These are phyloP conservation scores for Fistulifera solaris DNA, from an alignment of 108 stramenopile genomes.

Conservation along the genomic window DNA sequence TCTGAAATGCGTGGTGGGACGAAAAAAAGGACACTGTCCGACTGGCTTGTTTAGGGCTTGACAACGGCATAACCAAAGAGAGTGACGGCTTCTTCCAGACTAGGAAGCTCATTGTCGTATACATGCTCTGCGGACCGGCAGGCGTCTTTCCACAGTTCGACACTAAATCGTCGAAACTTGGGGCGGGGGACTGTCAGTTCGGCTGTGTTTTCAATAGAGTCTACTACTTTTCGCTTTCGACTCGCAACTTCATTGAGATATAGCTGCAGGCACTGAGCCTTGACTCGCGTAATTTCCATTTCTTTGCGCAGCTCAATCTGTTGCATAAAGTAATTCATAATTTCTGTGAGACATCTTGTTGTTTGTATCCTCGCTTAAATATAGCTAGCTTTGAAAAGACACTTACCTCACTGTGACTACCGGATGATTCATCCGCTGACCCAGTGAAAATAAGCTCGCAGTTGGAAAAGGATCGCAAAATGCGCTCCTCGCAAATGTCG, in stretches of 20 bases:
- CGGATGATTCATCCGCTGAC: no score
- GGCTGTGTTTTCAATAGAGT: background rate
- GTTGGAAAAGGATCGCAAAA: constrained; percentile 31
- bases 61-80: constrained; percentile 58
- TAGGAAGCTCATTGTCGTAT: constrained; percentile 48
- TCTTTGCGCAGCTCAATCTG: no score
- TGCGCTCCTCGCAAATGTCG: constrained; percentile 21
- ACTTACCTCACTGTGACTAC: no score
- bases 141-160: constrained; percentile 31
- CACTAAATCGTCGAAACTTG: constrained; percentile 29
- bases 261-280: background rate
- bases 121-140: constrained; percentile 28
- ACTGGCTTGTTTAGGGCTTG: background rate
- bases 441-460: constrained; percentile 24
- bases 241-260: background rate
- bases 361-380: no score
- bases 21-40: background rate
- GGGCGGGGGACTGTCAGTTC: constrained; percentile 12
- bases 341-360: no score
- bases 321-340: no score
- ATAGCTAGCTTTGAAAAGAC: no score
- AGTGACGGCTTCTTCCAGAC: constrained; percentile 65
- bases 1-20: no score
- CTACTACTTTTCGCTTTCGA: background rate
- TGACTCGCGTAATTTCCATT: no score